Evolutionary conservation across 352 stramenopile genomes (phyloP).

Genomic region (Globisporangium acanthophoron): DNA sequence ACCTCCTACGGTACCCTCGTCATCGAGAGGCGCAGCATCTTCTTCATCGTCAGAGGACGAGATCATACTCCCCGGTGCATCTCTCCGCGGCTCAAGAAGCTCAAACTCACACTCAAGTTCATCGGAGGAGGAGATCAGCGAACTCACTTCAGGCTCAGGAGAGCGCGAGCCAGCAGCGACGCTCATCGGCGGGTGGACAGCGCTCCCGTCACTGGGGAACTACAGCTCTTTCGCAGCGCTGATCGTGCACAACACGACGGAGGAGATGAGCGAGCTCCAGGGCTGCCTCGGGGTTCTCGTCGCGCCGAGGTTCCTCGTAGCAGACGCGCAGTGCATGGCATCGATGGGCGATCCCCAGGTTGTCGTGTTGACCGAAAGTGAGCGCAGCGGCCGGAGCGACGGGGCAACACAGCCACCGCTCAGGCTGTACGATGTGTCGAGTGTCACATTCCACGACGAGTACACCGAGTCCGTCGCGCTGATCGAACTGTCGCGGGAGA

Average conservation of each 20-base stretch:
- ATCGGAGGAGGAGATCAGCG: no score
- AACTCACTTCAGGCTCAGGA: no score
- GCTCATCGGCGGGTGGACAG: neutral
- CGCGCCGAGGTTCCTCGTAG: slow-evolving; percentile 5
- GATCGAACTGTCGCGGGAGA: neutral
- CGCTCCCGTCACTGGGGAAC: slow-evolving; percentile 5
- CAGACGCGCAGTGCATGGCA: neutral
- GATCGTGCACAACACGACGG: slow-evolving; percentile 6
- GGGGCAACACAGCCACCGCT: neutral
- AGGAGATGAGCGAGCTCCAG: slow-evolving; percentile 4
- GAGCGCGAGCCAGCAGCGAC: neutral
- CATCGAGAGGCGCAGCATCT: neutral
- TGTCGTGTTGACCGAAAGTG: neutral
- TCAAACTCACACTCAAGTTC: neutral
- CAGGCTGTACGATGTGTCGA: slow-evolving; percentile 1
- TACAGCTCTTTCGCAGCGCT: slow-evolving; percentile 8
- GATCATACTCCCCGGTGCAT: neutral
- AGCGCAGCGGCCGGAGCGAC: neutral
- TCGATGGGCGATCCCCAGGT: slow-evolving; percentile 1
- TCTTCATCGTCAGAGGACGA: neutral
- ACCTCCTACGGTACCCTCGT: neutral
- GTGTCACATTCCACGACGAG: slow-evolving; percentile 3
- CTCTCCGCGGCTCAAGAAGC: neutral
- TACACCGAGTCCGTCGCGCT: slow-evolving; percentile 1
- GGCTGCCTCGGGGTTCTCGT: slow-evolving; percentile 8